Evolutionary conservation across 306 rosid species (phyloP).

Genomic region (Argentina anserina): DNA sequence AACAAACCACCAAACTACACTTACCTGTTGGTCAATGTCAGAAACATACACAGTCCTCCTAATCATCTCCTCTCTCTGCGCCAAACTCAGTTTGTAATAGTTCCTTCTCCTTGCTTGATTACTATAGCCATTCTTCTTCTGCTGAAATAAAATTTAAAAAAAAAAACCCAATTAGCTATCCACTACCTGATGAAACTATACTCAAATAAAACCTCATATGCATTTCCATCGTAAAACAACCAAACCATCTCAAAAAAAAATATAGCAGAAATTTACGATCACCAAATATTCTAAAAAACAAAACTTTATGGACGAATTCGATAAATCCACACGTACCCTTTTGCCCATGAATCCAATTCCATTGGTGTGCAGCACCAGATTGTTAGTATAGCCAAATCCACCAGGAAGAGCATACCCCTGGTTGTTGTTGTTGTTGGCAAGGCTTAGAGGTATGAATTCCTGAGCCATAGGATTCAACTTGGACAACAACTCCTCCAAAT

Average conservation of each 20-base stretch:
- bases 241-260: slow-evolving; percentile 6
- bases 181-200: not conserved
- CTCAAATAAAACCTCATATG: not conserved
- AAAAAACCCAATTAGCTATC: not conserved
- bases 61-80: slow-evolving; percentile 83
- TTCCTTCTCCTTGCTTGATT: slow-evolving; percentile 62
- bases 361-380: slow-evolving; percentile 38
- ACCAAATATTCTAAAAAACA: slow-evolving; percentile 7
- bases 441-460: slow-evolving; percentile 91
- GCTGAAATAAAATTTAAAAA: slow-evolving; percentile 21
- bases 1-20: slow-evolving; percentile 3
- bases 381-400: slow-evolving; percentile 61
- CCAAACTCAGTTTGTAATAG: slow-evolving; percentile 58
- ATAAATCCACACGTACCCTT: slow-evolving; percentile 46
- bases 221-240: not conserved
- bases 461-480: slow-evolving; percentile 98
- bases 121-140: slow-evolving; percentile 84
- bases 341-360: slow-evolving; percentile 43
- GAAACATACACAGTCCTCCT: slow-evolving; percentile 97
- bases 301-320: not conserved
- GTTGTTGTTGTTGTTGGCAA: slow-evolving; percentile 40
- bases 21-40: slow-evolving; percentile 93
- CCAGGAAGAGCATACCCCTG: slow-evolving; percentile 44
- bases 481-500: slow-evolving; percentile 87
- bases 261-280: not conserved